Evolutionary conservation across 371 early-diverging fungal genomes (phyloP), one percentile per base, ranked within the genome.

Genomic region (Nematocida displodere): DNA sequence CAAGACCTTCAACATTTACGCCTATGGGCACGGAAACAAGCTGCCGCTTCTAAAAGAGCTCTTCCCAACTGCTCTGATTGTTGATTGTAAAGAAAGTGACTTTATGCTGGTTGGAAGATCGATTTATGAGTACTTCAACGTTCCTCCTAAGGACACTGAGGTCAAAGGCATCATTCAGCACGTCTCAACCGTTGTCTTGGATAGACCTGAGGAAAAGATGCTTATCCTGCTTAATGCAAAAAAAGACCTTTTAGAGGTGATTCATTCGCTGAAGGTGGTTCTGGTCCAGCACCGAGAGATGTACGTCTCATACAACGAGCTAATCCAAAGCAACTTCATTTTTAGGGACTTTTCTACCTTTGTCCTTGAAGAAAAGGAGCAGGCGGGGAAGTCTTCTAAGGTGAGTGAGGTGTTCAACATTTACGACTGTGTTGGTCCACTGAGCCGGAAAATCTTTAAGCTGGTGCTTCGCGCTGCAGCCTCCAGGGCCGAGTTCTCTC

Each of bases 201-300:
- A 49, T 22, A 62, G 61, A 49, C n/a, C 46, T 4, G n/a, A 26
- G 5, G 46, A 62, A 5, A 71, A 71, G 52, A 31, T 53, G 0
- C 17, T 71, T 36, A 53, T 59, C 20, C 66, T 71, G 22, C 11
- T 58, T 11, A 61, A 71, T 62, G 44, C 31, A 0, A 42, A 33
- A 42, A 71, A 71, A 47, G 75, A 71, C 37, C 11, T 37, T 13
- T 7, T 71, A 2, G 50, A 47, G 1, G 58, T 20, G 40, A 49
- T 62, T 5, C 40, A 65, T 22, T 53, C 50, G 22, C 28, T 65
- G 29, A 48, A 36, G 31, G 11, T 58, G 8, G 34, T 71, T 13
- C 29, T 71, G n/a, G 39, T 71, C 5, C 75, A 71, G 59, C 47
- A 61, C 50, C 48, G 75, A 71, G 75, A 61, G 50, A 34, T 71